Percentiles rank a stretch among this genome's conserved stretches.
Evolutionary conservation across 495 filamentous ascomycete genomes (phyloP).

Genomic region (Chaetomidium leptoderma): DNA sequence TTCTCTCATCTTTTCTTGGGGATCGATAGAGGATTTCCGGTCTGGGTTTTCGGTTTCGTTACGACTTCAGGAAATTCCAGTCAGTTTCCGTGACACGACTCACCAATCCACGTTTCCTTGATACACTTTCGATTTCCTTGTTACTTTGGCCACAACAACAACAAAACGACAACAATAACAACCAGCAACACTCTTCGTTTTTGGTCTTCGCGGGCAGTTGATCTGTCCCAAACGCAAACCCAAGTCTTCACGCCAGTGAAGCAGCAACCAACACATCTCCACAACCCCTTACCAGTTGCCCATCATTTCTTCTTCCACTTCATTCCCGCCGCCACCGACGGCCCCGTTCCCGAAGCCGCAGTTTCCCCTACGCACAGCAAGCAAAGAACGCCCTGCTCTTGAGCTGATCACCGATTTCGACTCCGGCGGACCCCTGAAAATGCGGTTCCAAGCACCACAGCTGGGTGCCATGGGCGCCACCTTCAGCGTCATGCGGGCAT

Average conservation of each 20-base stretch:
- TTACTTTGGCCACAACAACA: too few species aligned
- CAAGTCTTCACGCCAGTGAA: conserved; percentile 6
- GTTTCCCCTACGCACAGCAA: conserved; percentile 30
- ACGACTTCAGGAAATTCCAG: too few species aligned
- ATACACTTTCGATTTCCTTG: conserved; percentile 1
- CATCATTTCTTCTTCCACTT: conserved; percentile 27
- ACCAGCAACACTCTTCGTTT: background rate
- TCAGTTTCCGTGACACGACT: conserved; percentile 21
- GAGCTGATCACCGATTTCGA: conserved; percentile 36
- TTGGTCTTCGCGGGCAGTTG: conserved; percentile 31
- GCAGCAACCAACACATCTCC: background rate
- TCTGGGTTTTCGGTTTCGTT: conserved; percentile 10
- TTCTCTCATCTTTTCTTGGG: conserved; percentile 20
- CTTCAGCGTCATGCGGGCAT: conserved; percentile 67
- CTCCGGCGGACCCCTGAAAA: conserved; percentile 32
- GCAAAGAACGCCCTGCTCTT: conserved; percentile 28
- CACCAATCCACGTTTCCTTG: conserved; percentile 21
- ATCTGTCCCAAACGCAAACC: conserved; percentile 16
- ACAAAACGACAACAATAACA: too few species aligned
- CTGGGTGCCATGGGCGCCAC: conserved; percentile 75
- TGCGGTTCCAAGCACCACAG: conserved; percentile 56
- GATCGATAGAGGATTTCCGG: conserved; percentile 21
- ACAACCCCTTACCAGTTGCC: conserved; percentile 15
- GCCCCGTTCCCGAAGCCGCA: conserved; percentile 27
- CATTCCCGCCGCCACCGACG: conserved; percentile 29